Evolutionary conservation across 2,329 filamentous ascomycete species (phyloP).

Genomic region (Colletotrichum sp.): DNA sequence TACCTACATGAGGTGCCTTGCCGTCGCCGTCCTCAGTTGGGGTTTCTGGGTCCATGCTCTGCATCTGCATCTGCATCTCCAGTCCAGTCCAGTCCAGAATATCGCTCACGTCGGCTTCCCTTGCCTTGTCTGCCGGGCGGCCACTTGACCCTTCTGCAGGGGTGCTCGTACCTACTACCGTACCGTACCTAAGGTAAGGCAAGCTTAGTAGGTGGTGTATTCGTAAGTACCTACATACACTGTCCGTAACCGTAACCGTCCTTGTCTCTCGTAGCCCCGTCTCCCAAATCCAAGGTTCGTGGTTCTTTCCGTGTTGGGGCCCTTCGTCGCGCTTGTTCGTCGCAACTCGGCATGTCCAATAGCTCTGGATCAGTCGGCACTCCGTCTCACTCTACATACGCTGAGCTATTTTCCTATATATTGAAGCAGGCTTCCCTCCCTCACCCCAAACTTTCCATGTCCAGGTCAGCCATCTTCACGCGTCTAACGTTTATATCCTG

Average conservation of each 20-base stretch:
- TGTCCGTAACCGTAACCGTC: not conserved
- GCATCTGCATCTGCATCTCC: not conserved
- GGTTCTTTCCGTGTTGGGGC: not conserved
- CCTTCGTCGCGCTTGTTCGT: not conserved
- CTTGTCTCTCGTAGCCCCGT: not conserved
- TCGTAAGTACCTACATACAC: not conserved
- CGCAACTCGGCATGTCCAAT: not conserved
- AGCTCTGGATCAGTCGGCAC: constrained; percentile 11
- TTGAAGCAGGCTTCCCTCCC: not conserved
- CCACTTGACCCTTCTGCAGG: not conserved
- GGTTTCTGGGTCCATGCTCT: not conserved
- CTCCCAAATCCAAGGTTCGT: not conserved
- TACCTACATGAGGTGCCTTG: not conserved
- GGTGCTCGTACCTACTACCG: not conserved
- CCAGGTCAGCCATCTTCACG: not conserved
- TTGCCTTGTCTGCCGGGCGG: not conserved
- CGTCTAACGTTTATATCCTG: not conserved
- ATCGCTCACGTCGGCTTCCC: constrained; percentile 4
- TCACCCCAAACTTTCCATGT: not conserved
- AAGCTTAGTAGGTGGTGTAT: not conserved
- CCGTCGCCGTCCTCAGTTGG: not conserved
- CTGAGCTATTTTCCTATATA: not conserved
- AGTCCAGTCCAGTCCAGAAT: not conserved
- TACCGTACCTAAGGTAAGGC: not conserved
- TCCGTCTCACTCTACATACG: not conserved